A percentile compares a stretch with the other conserved stretches of the same genome.
These are phyloP conservation scores for Daldinia grandis DNA, from an alignment of 495 filamentous ascomycete genomes.

Conservation along the genomic window DNA sequence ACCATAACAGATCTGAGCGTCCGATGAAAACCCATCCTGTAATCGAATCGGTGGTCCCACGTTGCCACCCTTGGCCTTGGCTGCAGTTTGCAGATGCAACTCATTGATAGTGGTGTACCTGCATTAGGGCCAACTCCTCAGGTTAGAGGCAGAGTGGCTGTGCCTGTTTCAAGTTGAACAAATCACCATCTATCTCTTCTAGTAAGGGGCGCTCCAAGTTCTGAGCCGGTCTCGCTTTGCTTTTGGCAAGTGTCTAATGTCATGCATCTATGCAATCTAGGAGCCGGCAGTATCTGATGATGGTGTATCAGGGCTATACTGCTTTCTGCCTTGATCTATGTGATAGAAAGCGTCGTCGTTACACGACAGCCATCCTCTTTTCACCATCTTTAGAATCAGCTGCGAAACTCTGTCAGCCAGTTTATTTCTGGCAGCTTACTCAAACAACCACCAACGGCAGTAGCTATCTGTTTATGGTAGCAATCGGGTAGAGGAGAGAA, in stretches of 20 bases:
- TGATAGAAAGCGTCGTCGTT: background rate
- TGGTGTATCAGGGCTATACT: conserved; percentile 2
- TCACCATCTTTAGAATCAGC: background rate
- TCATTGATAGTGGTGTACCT: conserved; percentile 38
- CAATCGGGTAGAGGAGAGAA: conserved; percentile 5
- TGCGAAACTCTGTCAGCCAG: background rate
- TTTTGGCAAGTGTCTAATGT: conserved; percentile 20
- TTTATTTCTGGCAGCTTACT: conserved; percentile 22
- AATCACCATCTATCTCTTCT: conserved; percentile 26
- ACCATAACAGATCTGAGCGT: conserved; percentile 22
- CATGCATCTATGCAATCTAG: conserved; percentile 12
- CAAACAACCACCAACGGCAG: conserved; percentile 9
- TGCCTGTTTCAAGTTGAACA: conserved; percentile 44
- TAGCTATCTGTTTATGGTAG: conserved; percentile 12
- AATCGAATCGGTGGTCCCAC: conserved; percentile 33
- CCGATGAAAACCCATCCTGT: conserved; percentile 11
- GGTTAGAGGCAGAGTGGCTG: conserved; percentile 37
- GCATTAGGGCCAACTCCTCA: conserved; percentile 38
- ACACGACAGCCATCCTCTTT: conserved; percentile 10
- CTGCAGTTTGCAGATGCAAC: conserved; percentile 28
- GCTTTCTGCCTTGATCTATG: conserved; percentile 3
- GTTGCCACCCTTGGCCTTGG: conserved; percentile 19
- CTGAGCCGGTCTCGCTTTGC: conserved; percentile 30
- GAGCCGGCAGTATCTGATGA: conserved; percentile 17
- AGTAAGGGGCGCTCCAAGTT: conserved; percentile 6